Evolutionary conservation across 805 yeast species (phyloP).

Genomic region (Candida endomychidarum): DNA sequence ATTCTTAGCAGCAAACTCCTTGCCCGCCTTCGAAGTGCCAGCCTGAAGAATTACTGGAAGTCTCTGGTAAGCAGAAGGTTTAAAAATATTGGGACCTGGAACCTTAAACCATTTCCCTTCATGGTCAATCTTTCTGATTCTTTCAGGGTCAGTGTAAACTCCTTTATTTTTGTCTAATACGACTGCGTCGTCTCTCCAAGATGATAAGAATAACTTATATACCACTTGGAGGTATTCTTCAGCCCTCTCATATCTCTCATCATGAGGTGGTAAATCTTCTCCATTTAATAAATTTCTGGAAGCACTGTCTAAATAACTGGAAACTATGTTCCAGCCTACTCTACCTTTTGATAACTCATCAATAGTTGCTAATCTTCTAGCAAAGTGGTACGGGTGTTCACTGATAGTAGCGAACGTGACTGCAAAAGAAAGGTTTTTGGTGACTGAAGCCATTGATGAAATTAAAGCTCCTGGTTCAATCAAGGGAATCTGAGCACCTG

Average conservation of each 20-base stretch:
- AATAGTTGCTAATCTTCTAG: conserved; percentile 44
- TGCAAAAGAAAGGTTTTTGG: conserved; percentile 41
- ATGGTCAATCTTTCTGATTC: conserved; percentile 41
- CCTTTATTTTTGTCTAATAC: conserved; percentile 27
- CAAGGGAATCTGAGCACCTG: conserved; percentile 37
- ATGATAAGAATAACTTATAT: conserved; percentile 38
- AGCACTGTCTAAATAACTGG: conserved; percentile 43
- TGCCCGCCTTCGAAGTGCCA: conserved; percentile 44
- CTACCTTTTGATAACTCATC: conserved; percentile 46
- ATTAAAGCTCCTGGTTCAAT: conserved; percentile 39
- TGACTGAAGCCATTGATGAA: conserved; percentile 43
- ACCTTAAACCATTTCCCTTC: conserved; percentile 42
- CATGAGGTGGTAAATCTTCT: conserved; percentile 38
- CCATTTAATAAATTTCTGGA: conserved; percentile 39
- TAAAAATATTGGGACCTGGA: conserved; percentile 44
- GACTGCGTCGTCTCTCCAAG: conserved; percentile 47
- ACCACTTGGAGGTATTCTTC: conserved; percentile 43
- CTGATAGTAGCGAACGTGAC: conserved; percentile 44
- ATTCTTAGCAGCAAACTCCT: conserved; percentile 41
- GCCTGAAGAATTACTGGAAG: conserved; percentile 47
- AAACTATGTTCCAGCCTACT: conserved; percentile 49
- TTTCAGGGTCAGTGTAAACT: conserved; percentile 37
- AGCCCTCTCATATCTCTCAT: conserved; percentile 40
- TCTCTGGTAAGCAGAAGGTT: conserved; percentile 41
- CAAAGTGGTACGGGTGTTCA: conserved; percentile 43